phyloP scores from a whole-genome alignment of 371 early-diverging fungal genomes.

The Lichtheimia ornata region DNA sequence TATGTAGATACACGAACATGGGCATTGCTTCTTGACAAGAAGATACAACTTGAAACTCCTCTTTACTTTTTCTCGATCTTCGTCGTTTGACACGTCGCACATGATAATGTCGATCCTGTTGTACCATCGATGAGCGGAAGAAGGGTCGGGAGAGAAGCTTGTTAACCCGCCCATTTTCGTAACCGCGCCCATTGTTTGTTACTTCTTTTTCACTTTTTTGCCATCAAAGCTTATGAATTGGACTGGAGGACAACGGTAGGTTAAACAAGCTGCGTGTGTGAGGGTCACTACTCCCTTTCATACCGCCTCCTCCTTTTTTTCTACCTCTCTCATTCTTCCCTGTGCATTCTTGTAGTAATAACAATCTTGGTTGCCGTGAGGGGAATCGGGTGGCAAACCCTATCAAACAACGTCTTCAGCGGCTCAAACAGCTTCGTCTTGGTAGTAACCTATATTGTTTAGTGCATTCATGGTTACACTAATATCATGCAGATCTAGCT shows the following conservation, averaged over 20 bases:
- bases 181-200: neutral
- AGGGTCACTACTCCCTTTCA: neutral
- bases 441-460: neutral
- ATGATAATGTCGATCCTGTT: too few relatives aligned
- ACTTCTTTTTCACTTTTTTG: neutral
- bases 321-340: neutral
- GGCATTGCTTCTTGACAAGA: too few relatives aligned
- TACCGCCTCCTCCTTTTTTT: too few relatives aligned
- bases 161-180: neutral
- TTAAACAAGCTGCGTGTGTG: neutral
- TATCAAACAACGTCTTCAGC: slow-evolving; percentile 2
- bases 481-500: too few relatives aligned
- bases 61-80: too few relatives aligned
- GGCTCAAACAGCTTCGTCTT: slow-evolving; percentile 7
- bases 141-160: too few relatives aligned
- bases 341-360: neutral
- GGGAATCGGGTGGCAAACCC: neutral
- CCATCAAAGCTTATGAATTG: slow-evolving; percentile 14
- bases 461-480: too few relatives aligned
- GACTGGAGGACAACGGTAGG: slow-evolving; percentile 19
- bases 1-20: too few relatives aligned
- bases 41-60: too few relatives aligned
- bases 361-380: neutral
- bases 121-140: too few relatives aligned
- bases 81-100: too few relatives aligned